Conservation (phyloP, 495 filamentous ascomycete species). For the Neurospora sp. region DNA sequence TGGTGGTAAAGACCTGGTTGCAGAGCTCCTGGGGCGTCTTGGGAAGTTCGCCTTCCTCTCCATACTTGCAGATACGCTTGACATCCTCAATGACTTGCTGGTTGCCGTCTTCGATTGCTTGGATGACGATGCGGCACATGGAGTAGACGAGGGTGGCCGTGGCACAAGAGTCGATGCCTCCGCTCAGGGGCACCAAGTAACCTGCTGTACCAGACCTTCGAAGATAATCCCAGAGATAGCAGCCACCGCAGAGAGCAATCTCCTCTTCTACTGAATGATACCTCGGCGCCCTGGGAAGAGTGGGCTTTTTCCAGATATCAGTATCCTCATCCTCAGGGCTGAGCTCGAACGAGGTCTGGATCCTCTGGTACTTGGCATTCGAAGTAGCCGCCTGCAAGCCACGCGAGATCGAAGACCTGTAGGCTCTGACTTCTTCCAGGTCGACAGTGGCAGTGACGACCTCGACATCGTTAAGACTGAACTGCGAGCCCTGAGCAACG, state of each 20-base stretch:
- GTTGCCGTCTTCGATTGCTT: constrained; percentile 49
- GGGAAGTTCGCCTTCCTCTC: constrained; percentile 41
- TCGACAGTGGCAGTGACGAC: constrained; percentile 74
- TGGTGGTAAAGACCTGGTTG: constrained; percentile 56
- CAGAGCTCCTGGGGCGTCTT: constrained; percentile 52
- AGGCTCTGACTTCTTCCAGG: constrained; percentile 60
- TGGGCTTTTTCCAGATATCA: constrained; percentile 19
- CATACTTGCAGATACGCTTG: constrained; percentile 48
- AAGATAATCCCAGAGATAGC: constrained; percentile 83
- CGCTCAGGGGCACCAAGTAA: constrained; percentile 47
- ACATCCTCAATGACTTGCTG: constrained; percentile 61
- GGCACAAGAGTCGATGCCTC: constrained; percentile 63
- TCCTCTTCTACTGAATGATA: constrained; percentile 65
- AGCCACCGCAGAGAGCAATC: constrained; percentile 58
- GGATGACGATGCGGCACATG: constrained; percentile 66
- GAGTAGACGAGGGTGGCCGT: constrained; percentile 57
- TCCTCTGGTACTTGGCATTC: constrained; percentile 26
- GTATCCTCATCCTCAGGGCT: constrained; percentile 26
- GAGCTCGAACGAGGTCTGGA: constrained; percentile 30
- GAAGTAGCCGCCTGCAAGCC: constrained; percentile 45
- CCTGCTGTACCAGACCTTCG: constrained; percentile 51
- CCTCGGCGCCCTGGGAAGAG: constrained; percentile 24
- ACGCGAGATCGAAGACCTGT: constrained; percentile 41
- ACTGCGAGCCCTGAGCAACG: constrained; percentile 63
- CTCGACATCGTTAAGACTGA: constrained; percentile 72